Percentiles rank a stretch among this genome's conserved stretches.
Evolutionary conservation across 805 yeast genomes (phyloP).

Genomic region (Sugiyamaella boreocaroliniensis): DNA sequence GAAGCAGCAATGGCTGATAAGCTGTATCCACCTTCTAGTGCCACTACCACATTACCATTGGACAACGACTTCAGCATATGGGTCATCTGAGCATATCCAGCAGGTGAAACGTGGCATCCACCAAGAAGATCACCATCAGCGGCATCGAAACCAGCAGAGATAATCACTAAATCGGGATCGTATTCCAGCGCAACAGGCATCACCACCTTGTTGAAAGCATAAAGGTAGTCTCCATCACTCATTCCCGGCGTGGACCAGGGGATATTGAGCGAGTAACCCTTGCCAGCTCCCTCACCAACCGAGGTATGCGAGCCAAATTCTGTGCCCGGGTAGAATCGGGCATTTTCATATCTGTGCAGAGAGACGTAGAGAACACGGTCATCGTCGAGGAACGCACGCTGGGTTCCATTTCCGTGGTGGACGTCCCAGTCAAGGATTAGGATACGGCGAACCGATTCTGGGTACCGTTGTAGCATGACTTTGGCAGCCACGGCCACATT

Average conservation of each 20-base stretch:
- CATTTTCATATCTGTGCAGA: constrained; percentile 86
- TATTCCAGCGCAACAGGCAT: constrained; percentile 87
- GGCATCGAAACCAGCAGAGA: constrained; percentile 96
- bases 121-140: constrained; percentile 98
- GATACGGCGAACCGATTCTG: constrained; percentile 79
- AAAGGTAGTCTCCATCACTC: constrained; percentile 91
- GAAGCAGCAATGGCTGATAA: constrained; percentile 83
- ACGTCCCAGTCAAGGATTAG: constrained; percentile 95
- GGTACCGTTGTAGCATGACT: constrained; percentile 70
- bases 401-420: constrained; percentile 99
- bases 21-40: constrained; percentile 95
- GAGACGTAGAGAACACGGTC: constrained; percentile 89
- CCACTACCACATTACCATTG: constrained; percentile 79
- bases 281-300: constrained; percentile 80
- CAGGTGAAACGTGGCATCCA: constrained; percentile 91
- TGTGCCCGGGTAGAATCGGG: constrained; percentile 91
- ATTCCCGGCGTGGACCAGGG: constrained; percentile 93
- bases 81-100: constrained; percentile 95
- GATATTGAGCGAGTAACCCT: constrained; percentile 80
- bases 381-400: constrained; percentile 80
- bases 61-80: constrained; percentile 84
- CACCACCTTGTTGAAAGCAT: constrained; percentile 79
- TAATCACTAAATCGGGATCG: constrained; percentile 85
- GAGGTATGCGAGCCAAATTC: constrained; percentile 73
- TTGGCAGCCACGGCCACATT: constrained; percentile 97